Evolutionary conservation across 1,139 yeast genomes (phyloP), one percentile per base, ranked within the genome.

Genomic region (Pichia sp.): DNA sequence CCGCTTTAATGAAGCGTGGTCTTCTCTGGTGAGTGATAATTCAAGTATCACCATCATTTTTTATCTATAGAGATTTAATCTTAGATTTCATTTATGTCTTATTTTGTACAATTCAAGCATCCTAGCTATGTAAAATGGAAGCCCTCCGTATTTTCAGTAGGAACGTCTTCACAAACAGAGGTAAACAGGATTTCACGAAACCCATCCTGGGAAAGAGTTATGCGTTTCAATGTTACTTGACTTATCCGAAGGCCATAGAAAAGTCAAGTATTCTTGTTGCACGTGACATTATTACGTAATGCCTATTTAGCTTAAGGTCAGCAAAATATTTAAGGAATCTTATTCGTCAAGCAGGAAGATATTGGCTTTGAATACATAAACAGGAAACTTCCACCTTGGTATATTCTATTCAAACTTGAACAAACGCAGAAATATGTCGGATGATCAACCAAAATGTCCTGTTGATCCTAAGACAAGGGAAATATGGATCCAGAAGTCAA

Each of bases 391-490:
- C 23, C 23, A 19, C 23, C 23, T 19, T 19, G 23, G 23, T 19
- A 19, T 19, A 19, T 19, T 19, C 3, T 19, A 19, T 19, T 19
- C 23, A 19, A 19, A 19, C 3, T 19, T 19, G 34, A 31, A 31
- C 2, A 3, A 36, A 36, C 5, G 5, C 11, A 6, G 4, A 36
- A 36, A 15, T 5, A 57, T 57, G 58, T 45, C 58, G 26, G 54
- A 55, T 11, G 62, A 58, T 15, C 72, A 71, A 54, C 67, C 72
- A 8, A 76, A 73, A 59, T 85, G 92, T 66, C 92, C 92, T 1
- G 90, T 85, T 19, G 88, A 83, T 65, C 87, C 79, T 61, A 65
- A 71, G 15, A 73, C 86, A 4, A 72, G 88, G 55, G 76, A 75
- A 32, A 75, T 74, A 10, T 85, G 90, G 90, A 64, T 78, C n/a